Evolutionary conservation across 768 basidiomycete genomes (phyloP), one percentile per base, ranked within the genome.

Genomic region (Xerocomus potaroensis): DNA sequence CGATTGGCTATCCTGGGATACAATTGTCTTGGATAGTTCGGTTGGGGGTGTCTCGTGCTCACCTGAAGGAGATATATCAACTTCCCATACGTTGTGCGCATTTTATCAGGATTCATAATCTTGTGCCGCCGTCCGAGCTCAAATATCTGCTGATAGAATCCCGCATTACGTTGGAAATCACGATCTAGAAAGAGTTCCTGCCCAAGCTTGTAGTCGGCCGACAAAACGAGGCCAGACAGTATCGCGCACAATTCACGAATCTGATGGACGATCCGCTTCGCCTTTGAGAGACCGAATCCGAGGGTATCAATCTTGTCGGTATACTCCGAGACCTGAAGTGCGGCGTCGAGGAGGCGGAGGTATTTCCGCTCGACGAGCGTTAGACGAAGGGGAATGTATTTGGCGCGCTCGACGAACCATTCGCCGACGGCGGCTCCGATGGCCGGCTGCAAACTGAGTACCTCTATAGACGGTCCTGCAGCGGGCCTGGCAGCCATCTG

Each of bases 91-190:
- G 87, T 91, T 23, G 85, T 82, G 21, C 90, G 77, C 89, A 91
- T 91, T 57, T 91, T 91, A 60, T 91, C 90, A 0, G 90, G 90
- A 56, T 91, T 92, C 87, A 87, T 90, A 59, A 92, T 91, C 64
- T 91, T 91, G 61, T 91, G 87, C 48, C 89, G 75, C 41, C 88
- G 72, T 16, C 90, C 88, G 19, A 91, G 75, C 66, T 91, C 89
- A 53, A 91, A 91, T 21, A 91, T 74, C 12, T 73, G 67, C 49
- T 89, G 87, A 58, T 84, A 92, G 60, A 91, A 92, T 8, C 83
- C 80, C 15, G 79, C 80, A 56, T 92, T 92, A 12, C 79, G 73
- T 49, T 85, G 73, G 59, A 92, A 92, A 62, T 92, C 87, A 18
- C 87, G 79, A 51, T 89, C 84, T 32, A 78, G 69, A 63, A 92